Percentiles rank a stretch among this genome's conserved stretches.
Evolutionary conservation across 139 green algal species (phyloP).

Genomic region (Raphidocelis subcapitata): DNA sequence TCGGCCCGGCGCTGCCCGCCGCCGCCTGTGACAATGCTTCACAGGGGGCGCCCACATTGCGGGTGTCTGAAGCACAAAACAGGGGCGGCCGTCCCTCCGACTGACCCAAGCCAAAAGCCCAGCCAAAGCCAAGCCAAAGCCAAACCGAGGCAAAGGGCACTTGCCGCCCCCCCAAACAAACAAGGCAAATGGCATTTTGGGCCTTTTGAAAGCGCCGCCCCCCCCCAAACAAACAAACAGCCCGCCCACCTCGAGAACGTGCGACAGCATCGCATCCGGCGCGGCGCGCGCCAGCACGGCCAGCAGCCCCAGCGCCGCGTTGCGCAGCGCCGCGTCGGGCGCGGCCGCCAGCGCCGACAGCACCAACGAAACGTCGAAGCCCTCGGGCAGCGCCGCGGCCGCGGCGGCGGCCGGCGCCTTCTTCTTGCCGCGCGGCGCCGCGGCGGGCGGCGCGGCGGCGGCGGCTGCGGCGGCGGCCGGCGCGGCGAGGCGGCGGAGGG

Average conservation of each 20-base stretch:
- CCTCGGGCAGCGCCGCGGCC: neutral
- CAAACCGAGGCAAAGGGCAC: no score
- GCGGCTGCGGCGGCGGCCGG: neutral
- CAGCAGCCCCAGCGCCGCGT: conserved; percentile 69
- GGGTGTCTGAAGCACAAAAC: no score
- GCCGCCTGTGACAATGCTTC: neutral
- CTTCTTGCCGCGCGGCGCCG: no score
- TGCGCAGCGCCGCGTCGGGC: conserved; percentile 60
- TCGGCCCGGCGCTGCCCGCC: conserved; percentile 5
- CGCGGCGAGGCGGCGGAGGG: conserved; percentile 38
- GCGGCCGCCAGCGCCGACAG: conserved; percentile 49
- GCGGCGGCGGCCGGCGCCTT: neutral
- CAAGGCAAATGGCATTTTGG: no score
- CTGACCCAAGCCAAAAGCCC: no score
- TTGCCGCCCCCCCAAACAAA: no score
- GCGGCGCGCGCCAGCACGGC: conserved; percentile 34
- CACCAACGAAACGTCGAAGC: conserved; percentile 57
- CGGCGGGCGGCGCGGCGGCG: neutral
- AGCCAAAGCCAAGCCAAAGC: no score
- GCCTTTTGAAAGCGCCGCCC: neutral
- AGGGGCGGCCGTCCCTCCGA: no score
- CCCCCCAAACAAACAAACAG: neutral
- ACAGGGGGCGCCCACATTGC: no score
- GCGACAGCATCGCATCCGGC: conserved; percentile 49
- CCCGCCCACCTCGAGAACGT: conserved; percentile 60